Evolutionary conservation across 202 grass and related monocot genomes (phyloP).

Genomic region (Zizania palustris): DNA sequence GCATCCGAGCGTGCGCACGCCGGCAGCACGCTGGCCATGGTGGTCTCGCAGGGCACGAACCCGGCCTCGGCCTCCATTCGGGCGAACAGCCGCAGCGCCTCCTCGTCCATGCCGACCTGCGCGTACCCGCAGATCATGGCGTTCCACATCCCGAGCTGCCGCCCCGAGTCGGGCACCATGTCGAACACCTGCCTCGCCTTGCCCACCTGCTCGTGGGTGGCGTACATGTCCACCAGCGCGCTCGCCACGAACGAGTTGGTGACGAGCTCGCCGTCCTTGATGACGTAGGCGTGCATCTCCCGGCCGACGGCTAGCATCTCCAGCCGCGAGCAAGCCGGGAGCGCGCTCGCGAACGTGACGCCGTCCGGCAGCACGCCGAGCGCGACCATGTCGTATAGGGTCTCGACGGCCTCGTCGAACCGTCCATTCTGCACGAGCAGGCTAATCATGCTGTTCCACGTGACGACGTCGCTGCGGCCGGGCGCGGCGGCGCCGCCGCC

Average conservation of each 20-base stretch:
- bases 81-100: constrained; percentile 68
- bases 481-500: constrained; percentile 20
- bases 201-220: constrained; percentile 58
- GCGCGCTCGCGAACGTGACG: constrained; percentile 72
- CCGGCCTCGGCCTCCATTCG: constrained; percentile 61
- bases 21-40: constrained; percentile 74
- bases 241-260: constrained; percentile 81
- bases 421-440: constrained; percentile 62
- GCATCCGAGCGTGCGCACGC: constrained; percentile 63
- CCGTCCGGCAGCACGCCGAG: constrained; percentile 61
- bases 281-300: constrained; percentile 68
- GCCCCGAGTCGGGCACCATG: constrained; percentile 26
- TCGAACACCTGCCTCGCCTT: constrained; percentile 62
- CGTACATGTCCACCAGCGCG: constrained; percentile 88
- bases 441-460: constrained; percentile 95
- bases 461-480: constrained; percentile 46
- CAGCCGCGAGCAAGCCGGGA: constrained; percentile 70
- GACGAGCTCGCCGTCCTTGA: constrained; percentile 60
- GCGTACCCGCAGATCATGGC: constrained; percentile 91
- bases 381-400: constrained; percentile 66
- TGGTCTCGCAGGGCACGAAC: constrained; percentile 72
- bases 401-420: constrained; percentile 47
- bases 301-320: constrained; percentile 54
- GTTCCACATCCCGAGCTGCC: constrained; percentile 84
- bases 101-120: constrained; percentile 70